phyloP scores from a whole-genome alignment of 345 rosid genomes.

The Murraya koenigii region DNA sequence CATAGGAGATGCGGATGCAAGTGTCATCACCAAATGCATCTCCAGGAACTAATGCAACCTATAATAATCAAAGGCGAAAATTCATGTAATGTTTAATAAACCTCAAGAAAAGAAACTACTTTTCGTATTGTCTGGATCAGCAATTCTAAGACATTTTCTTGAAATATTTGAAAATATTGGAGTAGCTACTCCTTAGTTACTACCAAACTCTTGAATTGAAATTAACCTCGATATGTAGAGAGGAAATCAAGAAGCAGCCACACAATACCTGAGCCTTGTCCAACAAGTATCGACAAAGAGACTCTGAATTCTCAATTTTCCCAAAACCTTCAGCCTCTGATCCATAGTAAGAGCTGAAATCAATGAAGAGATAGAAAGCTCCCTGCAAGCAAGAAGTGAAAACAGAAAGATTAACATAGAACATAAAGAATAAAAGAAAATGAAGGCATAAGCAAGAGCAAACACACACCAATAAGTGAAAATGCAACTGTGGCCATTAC shows the following conservation, averaged over 20 bases:
- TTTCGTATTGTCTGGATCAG: neutral
- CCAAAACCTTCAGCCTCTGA: constrained; percentile 78
- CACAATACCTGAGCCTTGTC: constrained; percentile 56
- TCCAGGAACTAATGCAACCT: constrained; percentile 98
- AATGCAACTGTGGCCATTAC: constrained; percentile 30
- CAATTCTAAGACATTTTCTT: neutral
- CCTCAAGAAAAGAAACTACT: neutral
- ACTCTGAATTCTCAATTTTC: constrained; percentile 55
- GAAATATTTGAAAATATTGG: neutral
- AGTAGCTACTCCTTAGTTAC: neutral
- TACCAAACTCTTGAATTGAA: neutral
- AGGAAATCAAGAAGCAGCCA: neutral
- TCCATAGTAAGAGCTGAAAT: constrained; percentile 84
- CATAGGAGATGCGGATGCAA: constrained; percentile 88
- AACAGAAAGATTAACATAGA: neutral
- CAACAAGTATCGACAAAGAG: constrained; percentile 65
- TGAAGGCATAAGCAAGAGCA: constrained; percentile 38
- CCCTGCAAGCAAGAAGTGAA: constrained; percentile 53
- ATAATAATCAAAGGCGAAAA: neutral
- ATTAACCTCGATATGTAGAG: neutral
- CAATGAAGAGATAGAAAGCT: constrained; percentile 89
- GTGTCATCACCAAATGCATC: constrained; percentile 94
- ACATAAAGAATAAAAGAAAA: neutral
- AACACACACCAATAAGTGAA: neutral
- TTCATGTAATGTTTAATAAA: neutral